Conservation (phyloP, 2,329 filamentous ascomycete genomes). For the Cordyceps fumosorosea region DNA sequence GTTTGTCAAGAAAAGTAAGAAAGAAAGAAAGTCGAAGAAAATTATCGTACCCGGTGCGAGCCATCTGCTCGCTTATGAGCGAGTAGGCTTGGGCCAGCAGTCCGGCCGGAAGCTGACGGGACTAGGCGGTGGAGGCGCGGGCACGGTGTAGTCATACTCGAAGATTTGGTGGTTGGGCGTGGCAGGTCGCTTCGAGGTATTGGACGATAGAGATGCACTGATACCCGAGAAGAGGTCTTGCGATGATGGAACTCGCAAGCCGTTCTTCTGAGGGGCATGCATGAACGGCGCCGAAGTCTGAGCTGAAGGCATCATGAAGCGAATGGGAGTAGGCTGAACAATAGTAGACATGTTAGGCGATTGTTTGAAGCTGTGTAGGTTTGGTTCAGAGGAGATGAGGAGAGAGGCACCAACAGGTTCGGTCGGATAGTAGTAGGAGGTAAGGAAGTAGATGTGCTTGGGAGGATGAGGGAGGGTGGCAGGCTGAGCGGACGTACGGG, state of each 20-base stretch:
- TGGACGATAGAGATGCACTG: constrained; percentile 42
- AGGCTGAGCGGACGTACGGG: background rate
- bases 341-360: constrained; percentile 9
- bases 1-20: background rate
- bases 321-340: constrained; percentile 4
- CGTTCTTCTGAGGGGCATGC: constrained; percentile 38
- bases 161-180: constrained; percentile 45
- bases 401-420: background rate
- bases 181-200: constrained; percentile 33
- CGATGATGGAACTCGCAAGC: constrained; percentile 36
- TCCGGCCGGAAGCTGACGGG: constrained; percentile 56
- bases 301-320: constrained; percentile 28
- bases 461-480: background rate
- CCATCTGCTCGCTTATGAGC: constrained; percentile 21
- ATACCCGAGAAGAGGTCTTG: constrained; percentile 49
- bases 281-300: constrained; percentile 34
- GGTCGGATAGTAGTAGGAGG: background rate
- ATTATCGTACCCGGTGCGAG: background rate
- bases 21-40: background rate
- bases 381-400: background rate
- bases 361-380: background rate
- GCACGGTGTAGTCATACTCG: constrained; percentile 56
- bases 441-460: background rate
- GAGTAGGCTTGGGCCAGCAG: constrained; percentile 41
- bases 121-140: constrained; percentile 58